Evolutionary conservation across 108 stramenopile genomes (phyloP).

Genomic region (Stephanodiscus triporus): DNA sequence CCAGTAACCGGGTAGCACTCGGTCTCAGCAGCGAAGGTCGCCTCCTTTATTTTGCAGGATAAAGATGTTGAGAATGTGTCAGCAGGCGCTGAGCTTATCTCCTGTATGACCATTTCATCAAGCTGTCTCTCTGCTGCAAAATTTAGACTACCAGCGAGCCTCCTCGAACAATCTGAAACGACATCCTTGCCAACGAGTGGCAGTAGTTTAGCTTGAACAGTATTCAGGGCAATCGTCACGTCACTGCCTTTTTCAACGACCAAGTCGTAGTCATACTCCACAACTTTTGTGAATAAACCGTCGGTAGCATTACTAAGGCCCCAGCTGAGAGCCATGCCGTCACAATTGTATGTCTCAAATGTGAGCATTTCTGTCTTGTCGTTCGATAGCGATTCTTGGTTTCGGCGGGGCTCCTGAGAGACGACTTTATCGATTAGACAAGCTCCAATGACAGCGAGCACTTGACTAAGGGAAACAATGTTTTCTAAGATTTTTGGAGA

Average conservation of each 20-base stretch:
- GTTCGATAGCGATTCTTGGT: slow-evolving; percentile 1
- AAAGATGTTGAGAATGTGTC: slow-evolving; percentile 12
- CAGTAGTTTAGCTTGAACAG: slow-evolving; percentile 21
- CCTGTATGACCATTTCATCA: slow-evolving; percentile 18
- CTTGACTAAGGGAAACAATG: background rate
- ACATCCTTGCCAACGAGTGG: slow-evolving; percentile 18
- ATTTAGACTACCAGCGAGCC: background rate
- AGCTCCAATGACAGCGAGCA: background rate
- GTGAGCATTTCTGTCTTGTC: slow-evolving; percentile 15
- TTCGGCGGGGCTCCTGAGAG: background rate
- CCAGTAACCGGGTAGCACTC: slow-evolving; percentile 30
- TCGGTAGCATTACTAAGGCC: background rate
- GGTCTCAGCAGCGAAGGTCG: slow-evolving; percentile 11
- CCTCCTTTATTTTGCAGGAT: slow-evolving; percentile 16
- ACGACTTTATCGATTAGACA: background rate
- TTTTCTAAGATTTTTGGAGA: too few species aligned
- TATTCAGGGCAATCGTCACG: slow-evolving; percentile 5
- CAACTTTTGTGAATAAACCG: slow-evolving; percentile 13
- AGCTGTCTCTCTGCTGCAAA: background rate
- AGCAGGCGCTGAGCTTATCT: slow-evolving; percentile 26
- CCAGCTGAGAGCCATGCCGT: slow-evolving; percentile 18
- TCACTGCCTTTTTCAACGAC: slow-evolving; percentile 24
- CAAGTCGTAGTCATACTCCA: slow-evolving; percentile 36
- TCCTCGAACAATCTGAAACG: slow-evolving; percentile 21
- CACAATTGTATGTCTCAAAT: slow-evolving; percentile 29